Base-by-base conservation (phyloP, 768 basidiomycete species). In the Pisolithus albus region DNA sequence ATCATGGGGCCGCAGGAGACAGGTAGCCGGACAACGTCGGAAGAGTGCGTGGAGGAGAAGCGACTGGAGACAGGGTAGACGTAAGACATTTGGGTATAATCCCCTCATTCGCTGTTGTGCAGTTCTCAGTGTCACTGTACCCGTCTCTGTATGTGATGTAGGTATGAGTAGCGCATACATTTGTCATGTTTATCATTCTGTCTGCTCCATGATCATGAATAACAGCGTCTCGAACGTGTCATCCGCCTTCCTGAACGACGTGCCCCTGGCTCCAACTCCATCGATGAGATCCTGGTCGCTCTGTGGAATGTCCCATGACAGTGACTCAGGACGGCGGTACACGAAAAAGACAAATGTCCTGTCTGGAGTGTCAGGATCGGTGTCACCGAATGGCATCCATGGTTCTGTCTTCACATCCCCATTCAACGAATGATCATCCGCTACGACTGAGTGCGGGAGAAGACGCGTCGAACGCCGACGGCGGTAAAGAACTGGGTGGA, bases 161-260 rank as follows among this genome's bases (percentile, higher is more conserved):
- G 11, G 34, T 5, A 15, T 34, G 11, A 34, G 34, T 5, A 34
- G 13, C 4, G 21, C 4, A 23, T 34, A 13, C 13, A 34, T 13
- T 34, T 34, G 34, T 34, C 34, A 11, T 34, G 13, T 13, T 15
- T 15, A 15, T 18, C 18, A 30, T 8, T 28, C 40, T 38, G 43
- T 40, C 42, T 38, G 15, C 18, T 55, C 64, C 53, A 75, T 55
- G 1, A 46, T 48, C 73, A 75, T 74, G 47, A 77, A 59, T 30
- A 90, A 65, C 21, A 89, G 59, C n/a, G 71, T 75, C 62, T 91
- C 86, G 52, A 89, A 89, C 7, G 79, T 80, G 47, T 86, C 84
- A 55, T 90, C 85, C 13, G 70, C 68, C 59, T 84, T 86, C 24
- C 65, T 65, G 4, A 55, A 26, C 13, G 58, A 28, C 5, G 73